These are phyloP conservation scores for Aureobasidium vineae DNA, from an alignment of 2,329 filamentous ascomycete genomes.

Conservation along the genomic window DNA sequence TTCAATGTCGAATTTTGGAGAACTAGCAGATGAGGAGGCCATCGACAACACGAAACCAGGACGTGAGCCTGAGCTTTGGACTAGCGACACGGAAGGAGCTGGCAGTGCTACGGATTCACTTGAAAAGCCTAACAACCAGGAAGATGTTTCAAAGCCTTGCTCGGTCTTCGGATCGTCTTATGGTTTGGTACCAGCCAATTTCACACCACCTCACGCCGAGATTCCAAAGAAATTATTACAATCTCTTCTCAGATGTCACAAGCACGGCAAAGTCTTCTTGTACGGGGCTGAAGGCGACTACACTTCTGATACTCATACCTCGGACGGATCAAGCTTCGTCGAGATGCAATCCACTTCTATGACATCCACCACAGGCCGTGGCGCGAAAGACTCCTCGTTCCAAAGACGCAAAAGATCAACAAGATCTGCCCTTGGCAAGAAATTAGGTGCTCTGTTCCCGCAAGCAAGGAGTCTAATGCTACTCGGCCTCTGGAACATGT, in stretches of 20 bases:
- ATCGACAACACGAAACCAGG: constrained; percentile 9
- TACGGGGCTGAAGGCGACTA: constrained; percentile 34
- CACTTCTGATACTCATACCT: constrained; percentile 19
- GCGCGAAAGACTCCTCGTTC: not conserved
- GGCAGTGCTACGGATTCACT: constrained; percentile 13
- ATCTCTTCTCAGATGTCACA: constrained; percentile 35
- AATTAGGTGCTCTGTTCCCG: constrained; percentile 39
- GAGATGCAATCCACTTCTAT: not conserved
- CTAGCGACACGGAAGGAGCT: constrained; percentile 20
- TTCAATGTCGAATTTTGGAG: constrained; percentile 23
- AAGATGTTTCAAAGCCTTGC: constrained; percentile 19
- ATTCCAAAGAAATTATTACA: constrained; percentile 29
- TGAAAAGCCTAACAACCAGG: not conserved
- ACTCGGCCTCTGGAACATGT: constrained; percentile 54
- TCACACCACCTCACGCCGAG: constrained; percentile 9
- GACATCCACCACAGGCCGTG: not conserved
- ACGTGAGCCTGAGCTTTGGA: not conserved
- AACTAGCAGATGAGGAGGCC: constrained; percentile 2
- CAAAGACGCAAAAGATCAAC: constrained; percentile 14
- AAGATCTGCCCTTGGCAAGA: constrained; percentile 12
- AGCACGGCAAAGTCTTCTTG: constrained; percentile 40
- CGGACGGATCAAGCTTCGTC: not conserved
- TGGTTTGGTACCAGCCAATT: constrained; percentile 12
- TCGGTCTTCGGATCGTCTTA: constrained; percentile 15
- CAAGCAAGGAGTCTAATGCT: constrained; percentile 50